Conservation (phyloP, 106 monocot genomes). For the Apostasia shenzhenica region DNA sequence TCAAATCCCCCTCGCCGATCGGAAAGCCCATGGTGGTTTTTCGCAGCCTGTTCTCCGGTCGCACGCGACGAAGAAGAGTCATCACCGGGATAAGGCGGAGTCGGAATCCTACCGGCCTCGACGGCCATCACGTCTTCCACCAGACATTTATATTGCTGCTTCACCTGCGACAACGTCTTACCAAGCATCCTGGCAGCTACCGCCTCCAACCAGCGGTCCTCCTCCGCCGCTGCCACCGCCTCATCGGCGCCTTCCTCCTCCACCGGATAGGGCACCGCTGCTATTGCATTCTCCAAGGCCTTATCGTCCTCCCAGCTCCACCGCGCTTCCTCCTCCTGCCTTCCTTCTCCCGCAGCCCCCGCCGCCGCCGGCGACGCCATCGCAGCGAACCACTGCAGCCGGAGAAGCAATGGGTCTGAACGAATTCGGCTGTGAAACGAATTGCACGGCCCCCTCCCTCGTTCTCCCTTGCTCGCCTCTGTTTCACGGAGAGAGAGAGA, state of each 20-base stretch:
- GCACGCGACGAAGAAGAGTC: constrained; percentile 12
- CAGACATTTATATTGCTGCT: constrained; percentile 58
- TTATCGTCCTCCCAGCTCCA: constrained; percentile 76
- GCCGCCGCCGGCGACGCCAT: constrained; percentile 5
- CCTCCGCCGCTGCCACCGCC: constrained; percentile 6
- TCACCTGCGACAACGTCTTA: constrained; percentile 48
- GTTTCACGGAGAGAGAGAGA: neutral
- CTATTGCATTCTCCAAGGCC: constrained; percentile 66
- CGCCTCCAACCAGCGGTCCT: constrained; percentile 25
- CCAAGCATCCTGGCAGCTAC: constrained; percentile 44
- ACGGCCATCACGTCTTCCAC: constrained; percentile 75
- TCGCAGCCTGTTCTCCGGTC: constrained; percentile 3
- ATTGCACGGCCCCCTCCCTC: neutral
- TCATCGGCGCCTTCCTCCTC: constrained; percentile 4
- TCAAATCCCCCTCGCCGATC: constrained; percentile 21
- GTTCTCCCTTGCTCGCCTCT: neutral
- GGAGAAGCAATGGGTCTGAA: neutral
- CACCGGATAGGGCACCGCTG: constrained; percentile 11
- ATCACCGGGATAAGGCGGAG: constrained; percentile 47
- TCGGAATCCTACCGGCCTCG: constrained; percentile 55
- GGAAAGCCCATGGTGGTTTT: neutral
- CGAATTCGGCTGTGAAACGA: neutral
- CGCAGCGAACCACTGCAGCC: neutral
- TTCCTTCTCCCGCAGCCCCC: constrained; percentile 4
- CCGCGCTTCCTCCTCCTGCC: neutral